Conservation (phyloP, 2,329 filamentous ascomycete genomes). For the Ophiostoma novo-ulmi region DNA sequence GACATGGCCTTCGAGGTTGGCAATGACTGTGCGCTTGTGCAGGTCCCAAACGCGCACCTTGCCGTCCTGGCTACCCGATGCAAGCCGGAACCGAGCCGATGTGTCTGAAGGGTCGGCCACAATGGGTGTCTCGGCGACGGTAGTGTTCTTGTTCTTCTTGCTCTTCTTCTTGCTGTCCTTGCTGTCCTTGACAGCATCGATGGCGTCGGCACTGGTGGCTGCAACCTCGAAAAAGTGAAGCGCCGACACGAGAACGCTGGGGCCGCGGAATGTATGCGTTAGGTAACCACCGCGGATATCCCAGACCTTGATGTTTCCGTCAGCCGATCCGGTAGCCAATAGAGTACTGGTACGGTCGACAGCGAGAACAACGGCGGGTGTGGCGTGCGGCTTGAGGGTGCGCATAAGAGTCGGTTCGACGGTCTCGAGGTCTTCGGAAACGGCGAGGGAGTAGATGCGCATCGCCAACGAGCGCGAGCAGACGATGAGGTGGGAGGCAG, state of each 20-base stretch:
- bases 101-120: conserved; percentile 37
- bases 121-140: conserved; percentile 31
- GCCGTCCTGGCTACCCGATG: conserved; percentile 89
- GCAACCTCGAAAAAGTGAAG: conserved; percentile 83
- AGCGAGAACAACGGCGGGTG: conserved; percentile 80
- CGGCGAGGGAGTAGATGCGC: conserved; percentile 75
- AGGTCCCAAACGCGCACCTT: conserved; percentile 90
- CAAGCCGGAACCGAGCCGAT: conserved; percentile 62
- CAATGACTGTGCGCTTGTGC: conserved; percentile 71
- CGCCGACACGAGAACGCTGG: conserved; percentile 85
- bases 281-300: conserved; percentile 85
- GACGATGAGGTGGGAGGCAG: conserved; percentile 78
- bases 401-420: conserved; percentile 66
- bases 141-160: conserved; percentile 35
- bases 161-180: conserved; percentile 37
- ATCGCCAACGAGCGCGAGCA: conserved; percentile 95
- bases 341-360: conserved; percentile 84
- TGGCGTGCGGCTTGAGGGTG: conserved; percentile 82
- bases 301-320: conserved; percentile 94
- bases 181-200: conserved; percentile 32
- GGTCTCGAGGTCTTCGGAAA: conserved; percentile 50
- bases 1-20: conserved; percentile 82
- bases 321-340: conserved; percentile 85
- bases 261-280: conserved; percentile 92
- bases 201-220: conserved; percentile 42